Evolutionary conservation across 352 stramenopile genomes (phyloP).

Genomic region (Aphanomyces euteiches): DNA sequence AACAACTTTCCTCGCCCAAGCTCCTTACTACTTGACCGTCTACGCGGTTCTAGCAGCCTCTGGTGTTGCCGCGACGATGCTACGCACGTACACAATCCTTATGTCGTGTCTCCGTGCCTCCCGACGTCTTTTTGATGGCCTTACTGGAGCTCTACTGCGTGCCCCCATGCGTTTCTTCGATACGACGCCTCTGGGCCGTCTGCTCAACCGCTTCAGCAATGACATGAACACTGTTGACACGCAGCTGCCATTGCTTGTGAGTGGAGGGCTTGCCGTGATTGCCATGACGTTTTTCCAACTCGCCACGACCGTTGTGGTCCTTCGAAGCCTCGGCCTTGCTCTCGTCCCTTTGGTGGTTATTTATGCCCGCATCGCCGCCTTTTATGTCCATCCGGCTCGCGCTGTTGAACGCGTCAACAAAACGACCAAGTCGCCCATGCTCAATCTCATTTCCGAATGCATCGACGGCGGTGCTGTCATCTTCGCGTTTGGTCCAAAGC

Average conservation of each 20-base stretch:
- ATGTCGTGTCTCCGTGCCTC: constrained; percentile 52
- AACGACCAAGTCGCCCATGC: constrained; percentile 44
- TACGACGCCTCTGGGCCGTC: constrained; percentile 83
- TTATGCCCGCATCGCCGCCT: constrained; percentile 66
- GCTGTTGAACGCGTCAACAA: constrained; percentile 50
- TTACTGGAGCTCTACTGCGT: constrained; percentile 80
- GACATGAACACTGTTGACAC: constrained; percentile 93
- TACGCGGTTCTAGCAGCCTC: constrained; percentile 52
- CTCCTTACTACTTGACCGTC: constrained; percentile 47
- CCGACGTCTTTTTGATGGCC: constrained; percentile 75
- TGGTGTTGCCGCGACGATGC: constrained; percentile 53
- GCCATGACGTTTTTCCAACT: constrained; percentile 73
- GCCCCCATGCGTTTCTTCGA: constrained; percentile 93
- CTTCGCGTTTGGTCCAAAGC: constrained; percentile 46
- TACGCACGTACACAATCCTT: constrained; percentile 56
- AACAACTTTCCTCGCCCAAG: neutral
- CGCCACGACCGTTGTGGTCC: constrained; percentile 64
- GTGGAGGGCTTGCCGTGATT: constrained; percentile 58
- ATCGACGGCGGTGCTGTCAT: constrained; percentile 50
- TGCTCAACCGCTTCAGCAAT: constrained; percentile 88
- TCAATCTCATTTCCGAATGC: constrained; percentile 51
- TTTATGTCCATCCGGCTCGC: constrained; percentile 47
- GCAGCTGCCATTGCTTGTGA: constrained; percentile 57
- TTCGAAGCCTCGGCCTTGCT: constrained; percentile 63
- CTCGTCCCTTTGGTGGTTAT: constrained; percentile 66